Base-by-base conservation (phyloP, 257 asterid genomes). In the Coffea eugenioides region DNA sequence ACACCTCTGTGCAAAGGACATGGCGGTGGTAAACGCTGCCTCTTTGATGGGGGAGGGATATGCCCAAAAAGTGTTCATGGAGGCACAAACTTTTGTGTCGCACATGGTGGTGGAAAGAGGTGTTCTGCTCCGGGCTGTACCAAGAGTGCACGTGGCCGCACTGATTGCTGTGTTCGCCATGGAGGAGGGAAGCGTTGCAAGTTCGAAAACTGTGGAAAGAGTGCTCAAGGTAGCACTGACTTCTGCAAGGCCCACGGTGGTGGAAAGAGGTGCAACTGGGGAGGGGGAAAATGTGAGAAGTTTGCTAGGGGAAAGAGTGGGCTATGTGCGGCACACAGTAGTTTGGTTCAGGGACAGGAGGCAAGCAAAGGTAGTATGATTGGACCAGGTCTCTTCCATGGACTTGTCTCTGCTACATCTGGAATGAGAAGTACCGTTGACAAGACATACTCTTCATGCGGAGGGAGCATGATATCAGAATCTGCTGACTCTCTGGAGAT, bases 241-340 rank as follows among this genome's bases (percentile, higher is more conserved):
- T 91, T 91, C 77, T 94, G 98, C 89, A 94, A 94, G 82, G 97
- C 98, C 4, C 98, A 94, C 6, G 98, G 98, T 27, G 98, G 98
- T 56, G 98, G 98, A 9, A 94, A 93, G 89, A 86, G 97, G 85
- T 94, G 98, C 80, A 87, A 77, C 46, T 94, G 97, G 97, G 97
- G 88, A 1, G 92, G 85, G 16, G 97, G 96, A 31, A 90, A 90
- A 79, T 95, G 98, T 20, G 97, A 93, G 74, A 95, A 93, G 43
- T 95, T 95, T 73, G 98, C 98, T 0, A 78, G 98, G 80, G 98
- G 98, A 8, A 95, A 81, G 84, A 91, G 89, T 7, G 98, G 99
- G 71, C 87, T 95, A 2, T 95, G 99, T 75, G 99, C 97, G 69
- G 97, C 99, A 10, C 99, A 95, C 61, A 71, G 91, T 78, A 95